Evolutionary conservation across 306 rosid species (phyloP), one percentile per base, ranked within the genome.

Genomic region (Alnus rubra): DNA sequence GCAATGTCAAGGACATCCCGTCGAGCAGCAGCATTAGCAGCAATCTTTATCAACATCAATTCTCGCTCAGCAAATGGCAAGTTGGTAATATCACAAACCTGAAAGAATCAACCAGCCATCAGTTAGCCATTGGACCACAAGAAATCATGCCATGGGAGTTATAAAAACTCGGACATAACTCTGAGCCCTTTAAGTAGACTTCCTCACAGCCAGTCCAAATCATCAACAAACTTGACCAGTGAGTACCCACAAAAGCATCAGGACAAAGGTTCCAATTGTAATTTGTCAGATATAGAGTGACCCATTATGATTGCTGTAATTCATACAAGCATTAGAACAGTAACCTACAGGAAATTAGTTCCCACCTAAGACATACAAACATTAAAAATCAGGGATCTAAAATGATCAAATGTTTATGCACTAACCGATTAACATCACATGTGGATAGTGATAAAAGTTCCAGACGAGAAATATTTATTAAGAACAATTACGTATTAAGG

Each of bases 61-160:
- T 90, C 97, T 83, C 96, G 82, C 82, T 92, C 96, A 81, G 97
- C 93, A 89, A 92, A 92, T 62, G 97, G 96, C 78, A 88, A 67
- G 77, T 89, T 87, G 76, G 97, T 92, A 81, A 92, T 74, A 88
- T 92, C 97, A 70, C 68, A 87, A 80, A 92, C 96, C 93, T 90
- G 86, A 70, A 73, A 42, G 75, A 62, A 71, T 76, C 71, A 69
- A 7, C 75, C 13, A 49, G 52, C 52, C 10, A 45, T 64, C 71
- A 75, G 70, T 59, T 77, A 70, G 75, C 60, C 50, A 76, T 69
- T 45, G 76, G 19, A 44, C 69, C 16, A 64, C n/a, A 15, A 78
- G 30, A 37, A 67, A 67, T 39, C 28, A 18, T 9, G 33, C 49
- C 31, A 39, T 18, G 3, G 42, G 48, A 39, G 30, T 67, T 9